phyloP scores from a whole-genome alignment of 164 flowering plant genomes.

The Aristolochia contorta region DNA sequence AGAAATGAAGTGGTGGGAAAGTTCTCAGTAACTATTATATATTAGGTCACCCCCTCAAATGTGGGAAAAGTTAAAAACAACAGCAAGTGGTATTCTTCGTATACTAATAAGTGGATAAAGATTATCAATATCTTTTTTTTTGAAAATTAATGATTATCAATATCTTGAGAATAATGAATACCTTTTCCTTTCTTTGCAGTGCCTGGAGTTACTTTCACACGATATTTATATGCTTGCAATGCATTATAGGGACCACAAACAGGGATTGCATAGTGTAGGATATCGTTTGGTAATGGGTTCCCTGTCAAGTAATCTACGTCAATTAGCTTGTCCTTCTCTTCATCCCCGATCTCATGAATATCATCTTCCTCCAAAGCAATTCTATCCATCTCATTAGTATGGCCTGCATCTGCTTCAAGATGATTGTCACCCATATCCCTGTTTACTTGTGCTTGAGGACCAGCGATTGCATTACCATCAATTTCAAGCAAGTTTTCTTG shows the following conservation, averaged over 20 bases:
- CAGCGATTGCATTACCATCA: constrained; percentile 1
- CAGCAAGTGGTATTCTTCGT: background rate
- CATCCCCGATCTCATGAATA: constrained; percentile 84
- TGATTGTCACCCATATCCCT: constrained; percentile 17
- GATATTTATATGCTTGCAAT: constrained; percentile 76
- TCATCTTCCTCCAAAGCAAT: constrained; percentile 84
- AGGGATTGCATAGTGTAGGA: constrained; percentile 91
- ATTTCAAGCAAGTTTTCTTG: constrained; percentile 44
- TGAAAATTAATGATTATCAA: background rate
- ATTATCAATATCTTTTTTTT: background rate
- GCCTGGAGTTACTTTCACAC: constrained; percentile 85
- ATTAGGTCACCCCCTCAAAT: background rate
- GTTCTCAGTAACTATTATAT: too few species aligned
- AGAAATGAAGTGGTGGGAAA: too few species aligned
- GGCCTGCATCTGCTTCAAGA: constrained; percentile 9
- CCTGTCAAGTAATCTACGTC: constrained; percentile 93
- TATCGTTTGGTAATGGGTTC: constrained; percentile 67
- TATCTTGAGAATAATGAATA: constrained; percentile 10
- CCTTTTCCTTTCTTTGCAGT: constrained; percentile 93
- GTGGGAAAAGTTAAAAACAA: background rate
- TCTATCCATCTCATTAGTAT: constrained; percentile 36
- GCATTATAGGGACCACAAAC: constrained; percentile 93
- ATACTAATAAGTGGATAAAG: background rate
- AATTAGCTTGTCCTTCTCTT: constrained; percentile 71
- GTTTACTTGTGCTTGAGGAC: constrained; percentile 13